Conservation (phyloP, 257 asterid genomes). For the Nyctanthes arbortristis region DNA sequence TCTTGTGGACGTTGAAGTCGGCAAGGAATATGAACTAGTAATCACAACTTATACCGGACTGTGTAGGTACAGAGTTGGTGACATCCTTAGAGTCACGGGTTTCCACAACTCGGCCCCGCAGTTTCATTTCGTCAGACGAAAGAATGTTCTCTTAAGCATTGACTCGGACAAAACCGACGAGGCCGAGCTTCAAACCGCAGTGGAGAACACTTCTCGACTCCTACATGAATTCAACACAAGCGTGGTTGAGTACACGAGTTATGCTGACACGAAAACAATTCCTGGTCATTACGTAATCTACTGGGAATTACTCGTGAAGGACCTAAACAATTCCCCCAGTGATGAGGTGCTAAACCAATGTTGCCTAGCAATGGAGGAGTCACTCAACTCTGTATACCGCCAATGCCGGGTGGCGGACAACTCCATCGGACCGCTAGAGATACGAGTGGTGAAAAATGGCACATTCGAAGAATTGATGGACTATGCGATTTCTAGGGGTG, state of each 20-base stretch:
- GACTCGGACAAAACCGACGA: conserved; percentile 96
- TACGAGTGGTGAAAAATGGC: conserved; percentile 81
- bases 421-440: conserved; percentile 91
- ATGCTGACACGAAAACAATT: conserved; percentile 77
- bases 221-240: conserved; percentile 48
- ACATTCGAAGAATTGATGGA: conserved; percentile 97
- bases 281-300: conserved; percentile 93
- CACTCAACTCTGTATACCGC: conserved; percentile 88
- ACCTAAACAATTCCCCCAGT: conserved; percentile 47
- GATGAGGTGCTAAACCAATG: conserved; percentile 48
- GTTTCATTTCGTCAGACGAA: conserved; percentile 83
- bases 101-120: conserved; percentile 90
- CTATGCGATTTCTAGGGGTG: conserved; percentile 93
- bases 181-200: conserved; percentile 84
- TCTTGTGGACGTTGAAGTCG: conserved; percentile 73
- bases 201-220: conserved; percentile 66
- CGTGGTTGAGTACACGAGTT: conserved; percentile 96
- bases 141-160: conserved; percentile 80
- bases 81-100: conserved; percentile 91
- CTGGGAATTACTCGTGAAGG: conserved; percentile 81
- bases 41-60: conserved; percentile 86
- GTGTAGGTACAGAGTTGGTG: conserved; percentile 87
- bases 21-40: conserved; percentile 88
- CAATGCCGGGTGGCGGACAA: conserved; percentile 86
- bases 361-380: conserved; percentile 88